Evolutionary conservation across 129 eudicot genomes (phyloP).

Genomic region (Centella asiatica): DNA sequence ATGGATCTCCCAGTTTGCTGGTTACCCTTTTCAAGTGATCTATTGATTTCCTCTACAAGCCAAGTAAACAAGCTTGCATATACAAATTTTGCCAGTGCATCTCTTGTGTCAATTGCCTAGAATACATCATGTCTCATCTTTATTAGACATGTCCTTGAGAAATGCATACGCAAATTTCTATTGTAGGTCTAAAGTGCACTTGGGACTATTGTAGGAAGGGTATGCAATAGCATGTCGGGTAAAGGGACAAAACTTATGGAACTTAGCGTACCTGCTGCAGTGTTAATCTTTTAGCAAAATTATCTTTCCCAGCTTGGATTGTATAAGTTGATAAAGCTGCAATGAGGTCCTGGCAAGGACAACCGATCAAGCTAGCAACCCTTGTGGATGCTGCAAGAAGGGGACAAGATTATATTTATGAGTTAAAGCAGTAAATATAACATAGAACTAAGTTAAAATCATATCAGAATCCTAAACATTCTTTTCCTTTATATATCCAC

Average conservation of each 20-base stretch:
- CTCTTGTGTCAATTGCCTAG: conserved; percentile 85
- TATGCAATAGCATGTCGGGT: not conserved
- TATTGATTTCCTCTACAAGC: conserved; percentile 67
- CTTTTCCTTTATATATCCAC: not conserved
- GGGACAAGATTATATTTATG: not conserved
- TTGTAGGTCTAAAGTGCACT: not conserved
- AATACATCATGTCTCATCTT: not conserved
- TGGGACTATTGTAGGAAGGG: not conserved
- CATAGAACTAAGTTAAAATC: not conserved
- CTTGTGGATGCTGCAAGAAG: conserved; percentile 48
- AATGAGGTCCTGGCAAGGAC: conserved; percentile 52
- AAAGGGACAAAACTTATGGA: not conserved
- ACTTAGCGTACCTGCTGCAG: conserved; percentile 64
- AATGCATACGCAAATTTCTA: not conserved
- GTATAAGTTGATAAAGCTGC: conserved; percentile 51
- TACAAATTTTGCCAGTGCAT: conserved; percentile 69
- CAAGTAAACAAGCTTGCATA: conserved; percentile 76
- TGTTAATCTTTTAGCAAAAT: conserved; percentile 37
- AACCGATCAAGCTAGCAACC: conserved; percentile 77
- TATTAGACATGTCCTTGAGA: too few relatives aligned
- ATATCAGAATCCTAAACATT: not conserved
- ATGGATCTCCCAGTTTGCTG: conserved; percentile 55
- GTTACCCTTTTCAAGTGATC: conserved; percentile 45
- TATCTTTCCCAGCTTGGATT: conserved; percentile 54
- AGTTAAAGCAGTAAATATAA: conserved; percentile 7